A percentile compares a stretch with the other conserved stretches of the same genome.
These are phyloP conservation scores for Diversispora eburnea DNA, from an alignment of 192 early-diverging fungal species.

Conservation along the genomic window DNA sequence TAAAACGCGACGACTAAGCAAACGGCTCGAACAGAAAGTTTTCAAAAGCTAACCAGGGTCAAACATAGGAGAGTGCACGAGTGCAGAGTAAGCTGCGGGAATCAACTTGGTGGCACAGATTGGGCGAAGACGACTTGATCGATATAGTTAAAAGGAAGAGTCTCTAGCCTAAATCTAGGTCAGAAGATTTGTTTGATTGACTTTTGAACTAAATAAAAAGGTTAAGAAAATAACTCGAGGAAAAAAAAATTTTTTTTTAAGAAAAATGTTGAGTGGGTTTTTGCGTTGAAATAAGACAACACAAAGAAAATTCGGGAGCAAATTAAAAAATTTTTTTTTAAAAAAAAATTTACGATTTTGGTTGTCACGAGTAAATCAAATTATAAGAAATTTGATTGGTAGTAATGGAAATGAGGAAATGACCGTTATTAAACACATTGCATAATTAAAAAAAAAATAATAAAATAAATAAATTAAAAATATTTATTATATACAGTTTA, in stretches of 20 bases:
- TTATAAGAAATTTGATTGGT: constrained; percentile 1
- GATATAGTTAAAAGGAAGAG: constrained; percentile 7
- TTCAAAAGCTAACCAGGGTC: constrained; percentile 28
- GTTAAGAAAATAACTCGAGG: neutral
- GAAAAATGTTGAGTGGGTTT: neutral
- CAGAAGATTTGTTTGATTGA: neutral
- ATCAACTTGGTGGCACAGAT: constrained; percentile 25
- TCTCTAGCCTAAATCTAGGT: neutral
- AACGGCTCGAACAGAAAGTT: constrained; percentile 26
- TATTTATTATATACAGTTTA: too few relatives aligned
- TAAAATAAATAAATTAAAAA: too few relatives aligned
- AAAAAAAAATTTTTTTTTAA: neutral
- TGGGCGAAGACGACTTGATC: constrained; percentile 9
- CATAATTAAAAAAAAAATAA: too few relatives aligned
- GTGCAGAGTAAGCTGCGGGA: constrained; percentile 24
- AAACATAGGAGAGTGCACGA: constrained; percentile 24
- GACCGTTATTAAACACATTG: too few relatives aligned
- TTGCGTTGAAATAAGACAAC: neutral
- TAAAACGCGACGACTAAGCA: constrained; percentile 20
- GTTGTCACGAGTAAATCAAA: neutral
- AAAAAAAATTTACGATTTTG: neutral
- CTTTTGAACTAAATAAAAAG: neutral
- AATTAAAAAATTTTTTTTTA: constrained; percentile 5
- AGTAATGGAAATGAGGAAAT: neutral
- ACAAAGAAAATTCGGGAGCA: neutral